Conservation (phyloP, 805 yeast genomes). For the Candida xyloterini region DNA sequence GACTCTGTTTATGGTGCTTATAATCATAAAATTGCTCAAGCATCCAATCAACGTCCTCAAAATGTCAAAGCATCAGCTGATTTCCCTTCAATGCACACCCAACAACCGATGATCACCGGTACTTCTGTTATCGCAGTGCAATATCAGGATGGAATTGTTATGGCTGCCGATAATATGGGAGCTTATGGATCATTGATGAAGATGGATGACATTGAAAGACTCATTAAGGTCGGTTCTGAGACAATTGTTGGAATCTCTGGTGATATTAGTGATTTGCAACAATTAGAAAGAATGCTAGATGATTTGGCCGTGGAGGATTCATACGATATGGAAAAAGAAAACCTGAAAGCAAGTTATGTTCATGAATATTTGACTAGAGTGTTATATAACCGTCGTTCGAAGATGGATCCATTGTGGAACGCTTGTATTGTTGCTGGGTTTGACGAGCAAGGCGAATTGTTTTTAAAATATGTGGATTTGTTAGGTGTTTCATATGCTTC, state of each 20-base stretch:
- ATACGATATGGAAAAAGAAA: conserved; percentile 68
- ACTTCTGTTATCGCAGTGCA: conserved; percentile 92
- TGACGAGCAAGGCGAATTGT: conserved; percentile 66
- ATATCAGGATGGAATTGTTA: conserved; percentile 82
- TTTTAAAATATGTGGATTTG: conserved; percentile 82
- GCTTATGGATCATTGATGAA: conserved; percentile 92
- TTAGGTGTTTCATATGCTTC: conserved; percentile 89
- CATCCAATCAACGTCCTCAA: conserved; percentile 33
- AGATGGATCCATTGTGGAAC: conserved; percentile 97
- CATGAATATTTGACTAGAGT: conserved; percentile 84
- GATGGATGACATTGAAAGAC: conserved; percentile 79
- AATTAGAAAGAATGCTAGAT: conserved; percentile 68
- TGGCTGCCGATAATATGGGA: conserved; percentile 94
- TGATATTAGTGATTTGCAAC: conserved; percentile 91
- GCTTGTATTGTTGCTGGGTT: conserved; percentile 89
- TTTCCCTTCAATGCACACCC: conserved; percentile 81
- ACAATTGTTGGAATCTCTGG: conserved; percentile 94
- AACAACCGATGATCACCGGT: conserved; percentile 94
- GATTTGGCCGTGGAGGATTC: conserved; percentile 75
- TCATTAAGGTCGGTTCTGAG: conserved; percentile 76
- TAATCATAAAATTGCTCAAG: conserved; percentile 70
- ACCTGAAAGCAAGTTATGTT: conserved; percentile 77
- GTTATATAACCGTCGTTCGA: conserved; percentile 81
- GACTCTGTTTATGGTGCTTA: conserved; percentile 79
- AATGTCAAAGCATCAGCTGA: conserved; percentile 24